Conservation (phyloP, 108 stramenopile genomes). For the Aurantiochytrium sp. region DNA sequence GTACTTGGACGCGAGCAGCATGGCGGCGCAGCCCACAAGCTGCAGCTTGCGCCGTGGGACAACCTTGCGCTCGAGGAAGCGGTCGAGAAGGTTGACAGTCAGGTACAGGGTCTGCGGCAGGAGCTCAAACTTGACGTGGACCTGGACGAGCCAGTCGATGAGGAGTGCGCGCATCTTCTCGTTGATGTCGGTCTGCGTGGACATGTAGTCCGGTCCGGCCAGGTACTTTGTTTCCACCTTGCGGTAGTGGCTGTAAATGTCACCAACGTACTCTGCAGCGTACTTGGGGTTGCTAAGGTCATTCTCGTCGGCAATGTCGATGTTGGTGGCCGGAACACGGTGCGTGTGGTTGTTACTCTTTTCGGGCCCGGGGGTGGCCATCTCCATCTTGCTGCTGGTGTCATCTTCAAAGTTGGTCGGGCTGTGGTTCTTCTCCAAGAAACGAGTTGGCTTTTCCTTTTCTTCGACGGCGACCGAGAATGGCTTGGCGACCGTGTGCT, state of each 20-base stretch:
- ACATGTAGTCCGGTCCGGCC: slow-evolving; percentile 62
- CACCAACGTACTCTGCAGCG: slow-evolving; percentile 83
- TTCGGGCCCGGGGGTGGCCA: background rate
- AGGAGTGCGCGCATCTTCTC: slow-evolving; percentile 89
- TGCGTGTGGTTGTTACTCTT: background rate
- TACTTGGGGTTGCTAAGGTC: slow-evolving; percentile 85
- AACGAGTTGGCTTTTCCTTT: background rate
- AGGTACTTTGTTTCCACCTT: slow-evolving; percentile 56
- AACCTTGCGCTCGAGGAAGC: slow-evolving; percentile 66
- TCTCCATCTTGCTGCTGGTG: background rate
- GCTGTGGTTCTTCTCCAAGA: background rate
- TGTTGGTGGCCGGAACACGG: background rate
- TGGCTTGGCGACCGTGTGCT: background rate
- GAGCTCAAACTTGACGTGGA: slow-evolving; percentile 95
- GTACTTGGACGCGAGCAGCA: slow-evolving; percentile 95
- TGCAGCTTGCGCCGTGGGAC: slow-evolving; percentile 78
- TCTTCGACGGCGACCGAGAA: background rate
- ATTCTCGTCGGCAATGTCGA: slow-evolving; percentile 58
- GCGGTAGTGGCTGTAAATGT: slow-evolving; percentile 85
- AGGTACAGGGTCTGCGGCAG: slow-evolving; percentile 93
- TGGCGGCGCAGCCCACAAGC: slow-evolving; percentile 92
- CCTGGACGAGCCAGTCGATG: slow-evolving; percentile 96
- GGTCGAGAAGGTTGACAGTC: slow-evolving; percentile 92
- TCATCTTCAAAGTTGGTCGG: background rate
- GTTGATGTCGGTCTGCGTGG: slow-evolving; percentile 74